Percentiles rank a stretch among this genome's conserved stretches.
Evolutionary conservation across 495 filamentous ascomycete species (phyloP).

Genomic region (Penicillium nucicola): DNA sequence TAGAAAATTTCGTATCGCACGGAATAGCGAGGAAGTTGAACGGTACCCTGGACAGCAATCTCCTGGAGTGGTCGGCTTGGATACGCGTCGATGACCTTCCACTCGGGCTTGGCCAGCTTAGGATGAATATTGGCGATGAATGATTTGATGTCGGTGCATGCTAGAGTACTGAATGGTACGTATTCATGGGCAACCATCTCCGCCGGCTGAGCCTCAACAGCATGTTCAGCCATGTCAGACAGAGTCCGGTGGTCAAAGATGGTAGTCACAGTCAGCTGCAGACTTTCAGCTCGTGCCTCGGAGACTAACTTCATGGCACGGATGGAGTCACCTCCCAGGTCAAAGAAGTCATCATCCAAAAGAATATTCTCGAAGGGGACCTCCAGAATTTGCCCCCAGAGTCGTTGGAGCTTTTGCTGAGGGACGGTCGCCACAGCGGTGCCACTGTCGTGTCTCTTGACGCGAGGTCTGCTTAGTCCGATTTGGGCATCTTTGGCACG

Average conservation of each 20-base stretch:
- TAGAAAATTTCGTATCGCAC: conserved; percentile 28
- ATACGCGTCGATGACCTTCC: conserved; percentile 6
- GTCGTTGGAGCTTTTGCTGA: not conserved
- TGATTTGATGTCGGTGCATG: not conserved
- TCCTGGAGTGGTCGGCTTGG: conserved; percentile 29
- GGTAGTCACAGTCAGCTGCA: not conserved
- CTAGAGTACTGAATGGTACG: not conserved
- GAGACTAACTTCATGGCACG: conserved; percentile 4
- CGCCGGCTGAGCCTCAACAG: not conserved
- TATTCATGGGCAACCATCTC: not conserved
- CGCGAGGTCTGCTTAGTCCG: not conserved
- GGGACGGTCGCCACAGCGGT: not conserved
- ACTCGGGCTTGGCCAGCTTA: not conserved
- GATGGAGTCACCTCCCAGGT: conserved; percentile 1
- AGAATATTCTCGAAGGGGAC: not conserved
- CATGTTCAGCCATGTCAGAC: not conserved
- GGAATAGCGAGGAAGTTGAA: conserved; percentile 27
- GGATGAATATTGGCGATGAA: not conserved
- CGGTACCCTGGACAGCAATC: conserved; percentile 44
- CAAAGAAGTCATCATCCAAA: conserved; percentile 1
- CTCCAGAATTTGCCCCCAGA: conserved; percentile 1
- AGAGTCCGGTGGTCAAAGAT: not conserved
- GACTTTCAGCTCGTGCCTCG: not conserved
- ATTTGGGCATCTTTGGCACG: not conserved
- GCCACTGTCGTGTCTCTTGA: not conserved